These are phyloP conservation scores for Tetrapyrgos nigripes DNA, from an alignment of 1,284 basidiomycete species.

Conservation along the genomic window DNA sequence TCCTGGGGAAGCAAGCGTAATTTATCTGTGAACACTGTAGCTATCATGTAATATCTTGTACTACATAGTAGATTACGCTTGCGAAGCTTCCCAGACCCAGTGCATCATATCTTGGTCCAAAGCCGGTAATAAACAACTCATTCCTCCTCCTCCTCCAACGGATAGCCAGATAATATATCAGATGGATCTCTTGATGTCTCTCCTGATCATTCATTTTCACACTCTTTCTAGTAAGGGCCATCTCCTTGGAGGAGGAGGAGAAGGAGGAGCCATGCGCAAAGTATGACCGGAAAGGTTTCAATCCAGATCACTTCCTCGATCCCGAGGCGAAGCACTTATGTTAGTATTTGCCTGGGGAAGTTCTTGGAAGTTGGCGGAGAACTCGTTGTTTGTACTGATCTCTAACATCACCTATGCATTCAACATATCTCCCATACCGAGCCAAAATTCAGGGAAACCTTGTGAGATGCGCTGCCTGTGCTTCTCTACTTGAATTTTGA, in stretches of 20 bases:
- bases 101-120: too few species aligned
- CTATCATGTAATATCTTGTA: too few species aligned
- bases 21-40: too few species aligned
- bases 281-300: conserved; percentile 11
- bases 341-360: conserved; percentile 12
- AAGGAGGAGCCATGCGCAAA: conserved; percentile 10
- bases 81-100: too few species aligned
- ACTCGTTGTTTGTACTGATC: conserved; percentile 3
- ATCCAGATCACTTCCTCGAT: conserved; percentile 18
- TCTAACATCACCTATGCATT: conserved; percentile 7
- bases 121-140: too few species aligned
- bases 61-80: too few species aligned
- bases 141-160: conserved; percentile 7
- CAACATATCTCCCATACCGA: background rate
- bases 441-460: background rate
- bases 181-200: background rate
- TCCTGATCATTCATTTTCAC: background rate
- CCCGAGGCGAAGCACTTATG: background rate
- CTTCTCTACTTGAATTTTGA: background rate
- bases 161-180: conserved; percentile 15
- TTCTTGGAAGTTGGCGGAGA: conserved; percentile 9
- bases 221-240: conserved; percentile 8
- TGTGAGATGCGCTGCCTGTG: background rate
- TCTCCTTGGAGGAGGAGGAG: too few species aligned
- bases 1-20: too few species aligned